Base-by-base conservation (phyloP, 495 filamentous ascomycete genomes). In the Podospora fimiseda region DNA sequence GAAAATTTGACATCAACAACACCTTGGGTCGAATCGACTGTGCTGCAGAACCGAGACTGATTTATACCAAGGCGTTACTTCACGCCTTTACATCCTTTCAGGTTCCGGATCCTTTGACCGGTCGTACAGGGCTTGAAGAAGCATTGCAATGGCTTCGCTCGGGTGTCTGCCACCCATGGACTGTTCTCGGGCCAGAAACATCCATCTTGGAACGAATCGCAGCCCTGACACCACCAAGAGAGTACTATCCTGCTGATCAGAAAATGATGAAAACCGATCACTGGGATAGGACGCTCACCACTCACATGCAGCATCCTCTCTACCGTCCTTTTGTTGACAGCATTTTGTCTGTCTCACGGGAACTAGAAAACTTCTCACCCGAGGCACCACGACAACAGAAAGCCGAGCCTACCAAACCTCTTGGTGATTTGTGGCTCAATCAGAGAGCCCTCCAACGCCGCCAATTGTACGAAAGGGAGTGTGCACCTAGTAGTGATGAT, bases 41-140 rank as follows among this genome's bases (percentile, higher is more conserved):
- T 65, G 56, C 73, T 57, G 63, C 75, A 55, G 56, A 82, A 62
- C 65, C 60, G 65, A 24, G 60, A 50, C 41, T 82, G 50, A 56
- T 80, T 57, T 71, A 75, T 1, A 71, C 68, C 21, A 79, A 83
- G 45, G 74, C 73, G 20, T 74, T 79, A 33, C 69, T 79, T 19
- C 81, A 87, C 53, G 83, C 82, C 0, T 24, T 78, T 0, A 87
- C 84, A 0, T 80, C 81, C 0, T 81, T 74, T 43, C 69, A 71
- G 18, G 19, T 86, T 0, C 76, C 80, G 0, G 85, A 88, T 57
- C 56, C 69, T 0, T 61, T 87, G 1, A 85, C 81, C 0, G 61
- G 67, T 0, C 67, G 68, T 15, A 86, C 81, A 6, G 85, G 85
- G 0, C 81, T 79, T 0, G 81, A 86, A 49, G 77, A 86, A 57